These are phyloP conservation scores for Porodaedalea pini DNA, from an alignment of 1,284 basidiomycete genomes.

Conservation along the genomic window DNA sequence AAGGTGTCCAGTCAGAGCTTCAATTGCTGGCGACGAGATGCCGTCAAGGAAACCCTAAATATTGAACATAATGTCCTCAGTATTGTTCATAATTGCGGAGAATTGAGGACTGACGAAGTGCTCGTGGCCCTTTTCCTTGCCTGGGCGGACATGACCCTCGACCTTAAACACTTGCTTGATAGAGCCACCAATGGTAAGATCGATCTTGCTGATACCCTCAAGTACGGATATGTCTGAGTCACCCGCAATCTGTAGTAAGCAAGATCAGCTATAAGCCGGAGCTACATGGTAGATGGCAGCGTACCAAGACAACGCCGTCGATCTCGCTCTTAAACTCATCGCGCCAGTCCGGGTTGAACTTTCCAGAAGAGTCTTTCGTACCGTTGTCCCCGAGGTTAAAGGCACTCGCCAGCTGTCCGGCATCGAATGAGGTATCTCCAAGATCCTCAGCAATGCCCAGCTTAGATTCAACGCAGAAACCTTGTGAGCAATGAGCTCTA, in stretches of 20 bases:
- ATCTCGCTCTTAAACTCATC: constrained; percentile 33
- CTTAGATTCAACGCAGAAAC: constrained; percentile 1
- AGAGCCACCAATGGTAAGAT: constrained; percentile 27
- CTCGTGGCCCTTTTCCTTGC: constrained; percentile 34
- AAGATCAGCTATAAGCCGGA: not conserved
- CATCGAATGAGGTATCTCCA: constrained; percentile 30
- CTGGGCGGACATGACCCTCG: constrained; percentile 34
- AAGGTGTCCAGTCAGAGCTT: constrained; percentile 36
- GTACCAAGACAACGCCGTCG: constrained; percentile 35
- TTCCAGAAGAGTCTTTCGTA: constrained; percentile 5
- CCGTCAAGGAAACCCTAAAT: constrained; percentile 42
- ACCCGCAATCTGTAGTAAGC: constrained; percentile 27
- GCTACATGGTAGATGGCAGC: not conserved
- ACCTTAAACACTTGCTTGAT: constrained; percentile 32
- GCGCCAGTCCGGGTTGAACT: constrained; percentile 32
- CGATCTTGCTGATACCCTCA: constrained; percentile 26
- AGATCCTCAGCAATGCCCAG: constrained; percentile 36
- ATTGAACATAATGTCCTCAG: too few relatives aligned
- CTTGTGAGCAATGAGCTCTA: not conserved
- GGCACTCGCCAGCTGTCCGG: constrained; percentile 33
- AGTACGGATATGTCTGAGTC: constrained; percentile 27
- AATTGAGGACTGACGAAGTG: constrained; percentile 31
- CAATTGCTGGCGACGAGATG: constrained; percentile 43
- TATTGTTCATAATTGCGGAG: too few relatives aligned
- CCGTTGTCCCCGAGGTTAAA: constrained; percentile 28